Base-by-base conservation (phyloP, 306 rosid genomes). In the Mucuna pruriens region DNA sequence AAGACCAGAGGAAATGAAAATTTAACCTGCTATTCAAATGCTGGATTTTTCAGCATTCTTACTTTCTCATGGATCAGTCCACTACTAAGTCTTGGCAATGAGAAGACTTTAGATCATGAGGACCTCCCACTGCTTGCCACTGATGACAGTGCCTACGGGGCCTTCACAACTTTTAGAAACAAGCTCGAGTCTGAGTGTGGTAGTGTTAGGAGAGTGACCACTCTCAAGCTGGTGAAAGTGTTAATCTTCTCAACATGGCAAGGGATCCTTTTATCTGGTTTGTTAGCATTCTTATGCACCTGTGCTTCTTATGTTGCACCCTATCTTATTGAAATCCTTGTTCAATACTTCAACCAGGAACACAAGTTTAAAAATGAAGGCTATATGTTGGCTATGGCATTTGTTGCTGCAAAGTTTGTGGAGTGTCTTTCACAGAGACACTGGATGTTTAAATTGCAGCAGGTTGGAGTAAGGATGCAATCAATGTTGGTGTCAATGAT, bases 401-500 rank as follows among this genome's bases (percentile, higher is more conserved):
- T 57, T 57, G 64, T 57, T 57, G 64, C 64, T 9, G 64, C 64
- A 22, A 57, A 23, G 33, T 34, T 57, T 57, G 34, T 57, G 15
- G 64, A 57, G 64, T 23, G 64, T 23, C 13, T 57, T 23, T 4
- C 64, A 57, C n/a, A 3, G 2, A 57, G 34, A 3, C 64, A 57
- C 64, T 10, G 64, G 16, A 57, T 26, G 12, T 57, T 57, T 23
- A 57, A 23, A 16, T 57, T 57, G 36, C n/a, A 23, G 64, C 64
- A 23, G 64, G 26, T 20, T 57, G 34, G 64, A 7, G 64, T 57
- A 22, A 57, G 34, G 34, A 57, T 57, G 64, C n/a, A 57, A 9
- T 57, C 64, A 57, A 57, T 57, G 34, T 57, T 57, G 64, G 64
- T 57, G 64, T 7, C 33, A 57, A 57, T 57, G 64, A 57, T 57